A percentile compares a stretch with the other conserved stretches of the same genome.
Conservation (phyloP, 1,139 yeast genomes). For the Hyphopichia buzzinii region DNA sequence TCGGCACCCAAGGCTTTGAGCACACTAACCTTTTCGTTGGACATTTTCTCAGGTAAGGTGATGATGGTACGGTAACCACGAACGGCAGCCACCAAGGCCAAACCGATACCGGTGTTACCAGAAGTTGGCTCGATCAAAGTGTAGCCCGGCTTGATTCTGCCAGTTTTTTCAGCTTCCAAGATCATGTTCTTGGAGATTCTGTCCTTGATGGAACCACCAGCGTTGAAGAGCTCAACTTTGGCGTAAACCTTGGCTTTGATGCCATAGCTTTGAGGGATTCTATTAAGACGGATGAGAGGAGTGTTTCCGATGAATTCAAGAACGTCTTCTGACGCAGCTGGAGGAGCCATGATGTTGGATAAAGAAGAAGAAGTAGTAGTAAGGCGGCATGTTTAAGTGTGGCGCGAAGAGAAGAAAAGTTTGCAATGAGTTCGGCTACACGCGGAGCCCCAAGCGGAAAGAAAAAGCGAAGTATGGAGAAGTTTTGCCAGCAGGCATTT, state of each 20-base stretch:
- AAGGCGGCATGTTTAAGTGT: background rate
- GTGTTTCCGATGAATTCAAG: slow-evolving; percentile 81
- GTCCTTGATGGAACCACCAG: slow-evolving; percentile 72
- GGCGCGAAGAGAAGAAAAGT: no score
- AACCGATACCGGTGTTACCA: slow-evolving; percentile 87
- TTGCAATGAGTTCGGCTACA: no score
- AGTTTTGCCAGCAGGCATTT: no score
- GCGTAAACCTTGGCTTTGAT: slow-evolving; percentile 62
- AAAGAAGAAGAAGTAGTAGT: background rate
- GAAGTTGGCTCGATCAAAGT: slow-evolving; percentile 89
- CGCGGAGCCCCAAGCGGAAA: no score
- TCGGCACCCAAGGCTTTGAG: slow-evolving; percentile 90
- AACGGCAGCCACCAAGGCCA: slow-evolving; percentile 84
- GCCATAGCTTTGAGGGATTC: slow-evolving; percentile 74
- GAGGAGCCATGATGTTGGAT: slow-evolving; percentile 11
- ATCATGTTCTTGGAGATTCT: slow-evolving; percentile 69
- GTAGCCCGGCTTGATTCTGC: slow-evolving; percentile 80
- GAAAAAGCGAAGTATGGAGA: no score
- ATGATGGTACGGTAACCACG: slow-evolving; percentile 85
- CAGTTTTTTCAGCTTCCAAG: slow-evolving; percentile 77
- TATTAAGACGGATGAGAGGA: slow-evolving; percentile 72
- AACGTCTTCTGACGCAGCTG: slow-evolving; percentile 37
- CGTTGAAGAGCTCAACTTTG: slow-evolving; percentile 65
- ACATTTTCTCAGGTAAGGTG: slow-evolving; percentile 90
- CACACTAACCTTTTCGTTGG: slow-evolving; percentile 85